Percentiles rank a stretch among this genome's conserved stretches.
phyloP scores from a whole-genome alignment of 352 stramenopile species.

The Globisporangium ultimum region DNA sequence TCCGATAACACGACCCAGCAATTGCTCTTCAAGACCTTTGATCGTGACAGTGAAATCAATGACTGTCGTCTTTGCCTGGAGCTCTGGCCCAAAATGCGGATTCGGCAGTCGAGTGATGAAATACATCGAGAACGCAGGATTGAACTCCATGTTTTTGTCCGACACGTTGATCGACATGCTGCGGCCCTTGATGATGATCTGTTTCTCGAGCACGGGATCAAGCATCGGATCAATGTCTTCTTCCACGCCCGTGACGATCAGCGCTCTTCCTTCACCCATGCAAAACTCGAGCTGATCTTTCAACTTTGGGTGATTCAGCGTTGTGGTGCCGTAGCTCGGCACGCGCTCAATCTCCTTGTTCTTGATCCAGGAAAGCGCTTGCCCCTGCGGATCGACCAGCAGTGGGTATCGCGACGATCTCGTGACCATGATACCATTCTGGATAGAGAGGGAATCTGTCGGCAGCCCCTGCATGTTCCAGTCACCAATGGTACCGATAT shows the following conservation, averaged over 20 bases:
- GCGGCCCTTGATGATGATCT: conserved; percentile 95
- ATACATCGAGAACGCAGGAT: conserved; percentile 97
- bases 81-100: conserved; percentile 96
- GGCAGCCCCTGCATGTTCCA: conserved; percentile 98
- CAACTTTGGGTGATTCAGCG: conserved; percentile 95
- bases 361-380: conserved; percentile 97
- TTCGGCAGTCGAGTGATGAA: conserved; percentile 98
- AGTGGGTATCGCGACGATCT: conserved; percentile 94
- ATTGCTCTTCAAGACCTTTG: conserved; percentile 95
- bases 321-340: conserved; percentile 93
- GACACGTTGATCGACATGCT: conserved; percentile 97
- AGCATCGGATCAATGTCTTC: conserved; percentile 99
- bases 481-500: conserved; percentile 96
- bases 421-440: conserved; percentile 99
- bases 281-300: conserved; percentile 98
- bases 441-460: conserved; percentile 95
- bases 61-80: conserved; percentile 98
- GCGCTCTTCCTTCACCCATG: conserved; percentile 94
- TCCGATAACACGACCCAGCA: conserved; percentile 96
- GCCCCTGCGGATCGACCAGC: conserved; percentile 96
- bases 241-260: conserved; percentile 95
- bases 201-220: conserved; percentile 96
- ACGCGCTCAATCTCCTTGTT: conserved; percentile 93
- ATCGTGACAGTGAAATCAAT: conserved; percentile 99
- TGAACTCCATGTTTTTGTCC: conserved; percentile 99